Evolutionary conservation across 75 land plant species (phyloP), one percentile per base, ranked within the genome.

Genomic region (Cupressus sempervirens): DNA sequence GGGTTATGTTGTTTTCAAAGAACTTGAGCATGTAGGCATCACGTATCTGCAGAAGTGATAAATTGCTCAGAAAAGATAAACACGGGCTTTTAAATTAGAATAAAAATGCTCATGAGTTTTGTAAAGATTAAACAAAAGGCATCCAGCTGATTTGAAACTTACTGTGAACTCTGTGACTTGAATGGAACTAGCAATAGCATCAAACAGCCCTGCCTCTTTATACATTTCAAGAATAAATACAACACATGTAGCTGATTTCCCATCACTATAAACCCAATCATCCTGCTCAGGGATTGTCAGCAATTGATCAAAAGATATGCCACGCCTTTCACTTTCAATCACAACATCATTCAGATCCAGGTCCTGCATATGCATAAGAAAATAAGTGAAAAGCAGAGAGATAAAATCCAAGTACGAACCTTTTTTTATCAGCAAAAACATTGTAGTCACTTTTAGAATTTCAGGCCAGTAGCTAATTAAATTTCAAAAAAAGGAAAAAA

Each of bases 111-210:
- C 38, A 54, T 35, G 12, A 34, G 32, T 48, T 48, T 85, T 7
- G 29, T 43, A 45, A 40, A 84, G 87, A 43, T 20, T 40, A 10
- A 45, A 32, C 46, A 84, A 36, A 43, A 65, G 11, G 13, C 3
- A 86, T 85, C 7, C 45, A 29, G 30, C 52, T 32, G 46, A 30
- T 14, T 50, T 81, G 80, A 86, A 26, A 84, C 93, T 88, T 62
- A 98, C 99, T 52, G 99, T 98, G 84, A 98, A 98, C 43, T 98
- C 99, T 18, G 99, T 98, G 77, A 94, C 99, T 90, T 98, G 99
- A 83, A 98, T 91, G 32, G 93, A 92, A 72, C 84, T 89, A 85
- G 93, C 75, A 85, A 92, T 74, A 32, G 93, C 84, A 81, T 83
- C 97, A 88, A 98, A 98, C 0, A 98, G 84, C 50, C 99, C 99